Conservation (phyloP, 2,329 filamentous ascomycete genomes). For the Neofusicoccum ribis region DNA sequence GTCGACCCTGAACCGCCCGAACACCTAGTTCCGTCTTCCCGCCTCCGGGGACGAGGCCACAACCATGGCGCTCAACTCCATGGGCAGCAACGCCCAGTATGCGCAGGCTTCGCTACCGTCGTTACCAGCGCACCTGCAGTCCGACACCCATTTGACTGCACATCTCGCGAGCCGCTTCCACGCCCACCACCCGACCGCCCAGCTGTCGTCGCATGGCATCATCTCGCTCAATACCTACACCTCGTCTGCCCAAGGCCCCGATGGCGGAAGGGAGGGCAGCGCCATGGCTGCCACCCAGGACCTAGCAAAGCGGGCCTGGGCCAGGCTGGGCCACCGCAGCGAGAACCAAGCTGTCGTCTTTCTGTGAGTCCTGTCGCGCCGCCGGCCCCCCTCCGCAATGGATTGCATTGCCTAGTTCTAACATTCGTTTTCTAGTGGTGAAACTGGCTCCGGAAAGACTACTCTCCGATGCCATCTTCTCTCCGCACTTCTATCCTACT, state of each 20-base stretch:
- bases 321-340: conserved; percentile 79
- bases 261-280: conserved; percentile 89
- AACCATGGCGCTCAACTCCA: conserved; percentile 59
- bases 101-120: conserved; percentile 85
- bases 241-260: conserved; percentile 79
- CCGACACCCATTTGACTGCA: conserved; percentile 75
- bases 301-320: conserved; percentile 81
- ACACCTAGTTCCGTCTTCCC: conserved; percentile 24
- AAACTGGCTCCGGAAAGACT: conserved; percentile 95
- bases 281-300: conserved; percentile 92
- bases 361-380: conserved; percentile 63
- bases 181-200: conserved; percentile 82
- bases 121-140: conserved; percentile 79
- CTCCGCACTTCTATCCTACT: conserved; percentile 81
- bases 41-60: conserved; percentile 33
- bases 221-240: conserved; percentile 95
- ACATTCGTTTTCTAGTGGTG: conserved; percentile 64
- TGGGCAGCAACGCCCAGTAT: conserved; percentile 55
- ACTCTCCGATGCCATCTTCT: conserved; percentile 88
- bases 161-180: conserved; percentile 90
- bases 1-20: conserved; percentile 23
- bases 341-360: conserved; percentile 95
- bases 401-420: neutral
- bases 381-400: neutral
- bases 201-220: conserved; percentile 86